A percentile compares a stretch with the other conserved stretches of the same genome.
phyloP scores from a whole-genome alignment of 441 rosid species.

The Brassica hybrid region DNA sequence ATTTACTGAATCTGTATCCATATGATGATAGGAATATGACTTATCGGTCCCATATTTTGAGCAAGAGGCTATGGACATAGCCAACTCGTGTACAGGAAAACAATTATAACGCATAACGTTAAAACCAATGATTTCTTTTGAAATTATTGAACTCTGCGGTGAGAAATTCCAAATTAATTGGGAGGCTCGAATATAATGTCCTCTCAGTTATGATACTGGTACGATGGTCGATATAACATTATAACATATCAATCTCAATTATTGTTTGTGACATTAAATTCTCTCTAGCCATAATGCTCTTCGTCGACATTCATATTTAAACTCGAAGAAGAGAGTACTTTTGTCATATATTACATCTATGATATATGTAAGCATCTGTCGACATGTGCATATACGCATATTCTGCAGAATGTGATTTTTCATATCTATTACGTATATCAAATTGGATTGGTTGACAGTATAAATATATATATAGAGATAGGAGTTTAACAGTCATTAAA shows the following conservation, averaged over 20 bases:
- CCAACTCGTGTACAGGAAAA: conserved; percentile 21
- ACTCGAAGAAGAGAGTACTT: too few relatives aligned
- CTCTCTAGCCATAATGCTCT: not conserved
- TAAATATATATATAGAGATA: too few relatives aligned
- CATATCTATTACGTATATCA: not conserved
- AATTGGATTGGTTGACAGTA: too few relatives aligned
- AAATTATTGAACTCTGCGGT: conserved; percentile 19
- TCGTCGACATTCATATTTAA: conserved; percentile 21
- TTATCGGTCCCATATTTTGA: conserved; percentile 36
- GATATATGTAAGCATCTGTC: not conserved
- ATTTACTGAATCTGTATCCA: conserved; percentile 21
- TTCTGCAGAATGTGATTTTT: conserved; percentile 1
- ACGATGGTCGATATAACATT: conserved; percentile 31
- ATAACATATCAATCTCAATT: conserved; percentile 25
- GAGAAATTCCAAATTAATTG: conserved; percentile 20
- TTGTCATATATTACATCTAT: conserved; percentile 8
- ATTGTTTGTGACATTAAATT: conserved; percentile 23
- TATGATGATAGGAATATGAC: conserved; percentile 42
- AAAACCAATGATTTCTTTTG: conserved; percentile 16
- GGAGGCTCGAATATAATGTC: conserved; percentile 21
- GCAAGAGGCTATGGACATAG: conserved; percentile 22
- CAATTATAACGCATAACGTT: conserved; percentile 28
- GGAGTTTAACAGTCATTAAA: too few relatives aligned
- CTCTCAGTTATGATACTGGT: conserved; percentile 31
- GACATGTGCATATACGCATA: conserved; percentile 19